Evolutionary conservation across 495 filamentous ascomycete genomes (phyloP).

Genomic region (Hypoxylon perforatum): DNA sequence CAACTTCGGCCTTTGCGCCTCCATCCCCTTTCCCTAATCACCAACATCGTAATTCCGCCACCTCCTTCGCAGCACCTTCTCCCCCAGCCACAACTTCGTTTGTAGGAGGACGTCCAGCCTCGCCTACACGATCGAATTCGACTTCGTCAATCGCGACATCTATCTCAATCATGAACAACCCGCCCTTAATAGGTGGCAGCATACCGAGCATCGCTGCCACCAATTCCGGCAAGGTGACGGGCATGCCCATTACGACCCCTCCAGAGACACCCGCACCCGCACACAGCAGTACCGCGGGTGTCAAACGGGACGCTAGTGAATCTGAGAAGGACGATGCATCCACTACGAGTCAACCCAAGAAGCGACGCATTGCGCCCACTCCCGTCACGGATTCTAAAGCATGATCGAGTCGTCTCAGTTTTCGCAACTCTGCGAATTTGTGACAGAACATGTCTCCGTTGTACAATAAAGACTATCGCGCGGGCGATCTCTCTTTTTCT

Average conservation of each 20-base stretch:
- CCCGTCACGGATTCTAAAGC: slow-evolving; percentile 54
- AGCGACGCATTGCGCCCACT: slow-evolving; percentile 82
- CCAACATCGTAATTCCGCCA: slow-evolving; percentile 61
- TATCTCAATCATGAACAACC: slow-evolving; percentile 73
- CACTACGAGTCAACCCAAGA: slow-evolving; percentile 67
- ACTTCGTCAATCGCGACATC: slow-evolving; percentile 82
- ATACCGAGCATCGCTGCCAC: slow-evolving; percentile 79
- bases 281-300: slow-evolving; percentile 57
- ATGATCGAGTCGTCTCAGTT: background rate
- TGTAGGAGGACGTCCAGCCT: slow-evolving; percentile 69
- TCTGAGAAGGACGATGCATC: slow-evolving; percentile 56
- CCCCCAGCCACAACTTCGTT: slow-evolving; percentile 63
- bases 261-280: slow-evolving; percentile 83
- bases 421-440: background rate
- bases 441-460: slow-evolving; percentile 18
- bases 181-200: slow-evolving; percentile 77
- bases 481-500: slow-evolving; percentile 8
- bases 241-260: slow-evolving; percentile 74
- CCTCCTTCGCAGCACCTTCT: slow-evolving; percentile 66
- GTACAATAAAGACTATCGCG: slow-evolving; percentile 16
- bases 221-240: slow-evolving; percentile 68
- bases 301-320: slow-evolving; percentile 71
- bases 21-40: slow-evolving; percentile 66
- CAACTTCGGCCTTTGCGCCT: slow-evolving; percentile 66
- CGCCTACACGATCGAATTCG: slow-evolving; percentile 85